These are phyloP conservation scores for Leccinum broughii DNA, from an alignment of 768 basidiomycete species.

Conservation along the genomic window DNA sequence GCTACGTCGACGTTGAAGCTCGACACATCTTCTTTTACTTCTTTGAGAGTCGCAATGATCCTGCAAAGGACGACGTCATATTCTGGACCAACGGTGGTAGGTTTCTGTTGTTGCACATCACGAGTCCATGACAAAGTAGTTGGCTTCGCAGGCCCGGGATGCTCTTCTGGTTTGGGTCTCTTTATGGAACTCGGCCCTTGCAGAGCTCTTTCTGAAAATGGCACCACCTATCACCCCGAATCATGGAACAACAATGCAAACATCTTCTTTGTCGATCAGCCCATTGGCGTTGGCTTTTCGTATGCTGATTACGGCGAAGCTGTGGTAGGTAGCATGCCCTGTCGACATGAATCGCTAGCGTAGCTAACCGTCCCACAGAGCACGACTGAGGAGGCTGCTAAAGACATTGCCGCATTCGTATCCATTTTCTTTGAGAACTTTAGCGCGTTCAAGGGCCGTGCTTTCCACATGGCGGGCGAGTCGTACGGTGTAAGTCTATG, in stretches of 20 bases:
- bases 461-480: constrained; percentile 62
- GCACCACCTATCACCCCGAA: constrained; percentile 54
- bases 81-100: constrained; percentile 58
- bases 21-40: constrained; percentile 75
- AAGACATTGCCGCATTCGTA: constrained; percentile 70
- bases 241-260: constrained; percentile 69
- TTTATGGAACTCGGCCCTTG: constrained; percentile 81
- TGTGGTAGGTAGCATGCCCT: constrained; percentile 32
- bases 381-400: constrained; percentile 66
- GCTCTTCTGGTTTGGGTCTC: constrained; percentile 60
- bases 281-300: constrained; percentile 46
- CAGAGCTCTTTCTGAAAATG: constrained; percentile 51
- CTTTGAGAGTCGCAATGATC: constrained; percentile 66
- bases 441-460: constrained; percentile 63
- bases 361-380: constrained; percentile 35
- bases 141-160: constrained; percentile 43
- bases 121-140: neutral
- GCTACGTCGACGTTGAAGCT: constrained; percentile 66
- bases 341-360: neutral
- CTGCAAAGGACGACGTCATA: constrained; percentile 57
- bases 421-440: constrained; percentile 77
- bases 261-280: constrained; percentile 48
- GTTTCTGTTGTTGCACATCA: constrained; percentile 25
- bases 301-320: constrained; percentile 44
- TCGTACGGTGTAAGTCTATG: constrained; percentile 46